Base-by-base conservation (phyloP, 2,329 filamentous ascomycete species). In the Dothistroma septosporum region DNA sequence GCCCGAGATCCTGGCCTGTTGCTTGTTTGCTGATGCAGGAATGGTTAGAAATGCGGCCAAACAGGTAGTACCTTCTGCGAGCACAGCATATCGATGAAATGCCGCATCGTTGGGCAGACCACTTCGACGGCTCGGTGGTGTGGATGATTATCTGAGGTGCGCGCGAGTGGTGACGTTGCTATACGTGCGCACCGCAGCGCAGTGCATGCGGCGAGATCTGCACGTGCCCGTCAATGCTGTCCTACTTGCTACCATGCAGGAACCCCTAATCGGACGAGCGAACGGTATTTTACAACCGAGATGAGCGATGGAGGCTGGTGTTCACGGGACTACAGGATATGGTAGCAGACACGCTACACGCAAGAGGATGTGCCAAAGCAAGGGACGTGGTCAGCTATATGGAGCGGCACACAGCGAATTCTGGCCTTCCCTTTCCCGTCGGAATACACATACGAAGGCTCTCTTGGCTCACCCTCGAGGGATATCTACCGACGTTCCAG, bases 191-290 rank as follows among this genome's bases (percentile, higher is more conserved):
- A 48, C 44, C 22, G 44, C 44, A 48, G 44, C 44, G 44, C 44
- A 48, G 44, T n/a, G 44, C 44, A 48, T 50, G 47, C 50, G 50
- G 8, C 28, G 50, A 53, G 50, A 12, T 35, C 50, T 11, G 50
- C 50, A 53, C 50, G 50, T 35, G 50, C 31, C 50, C 50, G 50
- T 53, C 50, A 48, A 31, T 50, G 47, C 24, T 31, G 47, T 50
- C 47, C 19, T 28, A 50, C 47, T 28, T 31, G 5, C 47, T 28
- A 19, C 19, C 22, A 50, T 31, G 50, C 50, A 53, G 50, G 50
- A 35, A 53, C 50, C 50, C 28, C 31, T 35, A 44, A 44, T 19
- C 8, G 8, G 41, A 44, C 3, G 16, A 19, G 41, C 35, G 14
- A 44, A n/a, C 4, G 9, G 9, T 44, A n/a, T 44, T 16, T 8